Percentiles rank a stretch among this genome's conserved stretches.
Conservation (phyloP, 345 rosid genomes). For the Orychophragmus violaceus region DNA sequence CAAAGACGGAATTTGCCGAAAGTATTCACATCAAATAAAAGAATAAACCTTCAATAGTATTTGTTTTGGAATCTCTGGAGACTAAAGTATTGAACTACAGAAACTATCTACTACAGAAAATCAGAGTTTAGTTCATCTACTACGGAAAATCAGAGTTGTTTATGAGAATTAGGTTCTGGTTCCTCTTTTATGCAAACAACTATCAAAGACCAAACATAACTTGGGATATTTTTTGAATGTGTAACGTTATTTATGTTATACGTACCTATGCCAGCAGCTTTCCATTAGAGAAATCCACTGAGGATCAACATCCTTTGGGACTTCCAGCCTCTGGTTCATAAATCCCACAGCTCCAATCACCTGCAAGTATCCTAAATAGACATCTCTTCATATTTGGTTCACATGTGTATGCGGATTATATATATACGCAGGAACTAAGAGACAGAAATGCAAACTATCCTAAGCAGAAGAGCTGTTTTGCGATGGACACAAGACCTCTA, state of each 20-base stretch:
- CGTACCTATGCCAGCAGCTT: conserved; percentile 92
- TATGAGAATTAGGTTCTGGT: neutral
- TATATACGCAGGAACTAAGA: neutral
- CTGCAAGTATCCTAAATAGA: conserved; percentile 44
- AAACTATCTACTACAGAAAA: too few relatives aligned
- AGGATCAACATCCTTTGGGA: conserved; percentile 74
- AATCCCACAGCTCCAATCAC: conserved; percentile 97
- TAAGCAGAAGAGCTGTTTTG: neutral
- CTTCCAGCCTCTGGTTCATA: conserved; percentile 84
- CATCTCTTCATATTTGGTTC: conserved; percentile 22
- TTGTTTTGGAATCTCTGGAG: neutral
- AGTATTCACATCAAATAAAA: neutral
- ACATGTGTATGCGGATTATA: neutral
- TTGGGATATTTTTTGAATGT: neutral
- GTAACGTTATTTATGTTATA: neutral
- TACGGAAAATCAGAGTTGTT: neutral
- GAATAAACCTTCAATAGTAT: neutral
- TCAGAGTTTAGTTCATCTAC: neutral
- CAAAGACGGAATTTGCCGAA: neutral
- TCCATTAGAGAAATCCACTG: conserved; percentile 73
- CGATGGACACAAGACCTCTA: neutral
- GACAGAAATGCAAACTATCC: neutral
- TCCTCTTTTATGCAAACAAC: neutral
- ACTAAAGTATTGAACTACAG: neutral
- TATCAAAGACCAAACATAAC: neutral